A percentile compares a stretch with the other conserved stretches of the same genome.
These are phyloP conservation scores for Adansonia madagascariensis DNA, from an alignment of 441 rosid species.

Conservation along the genomic window DNA sequence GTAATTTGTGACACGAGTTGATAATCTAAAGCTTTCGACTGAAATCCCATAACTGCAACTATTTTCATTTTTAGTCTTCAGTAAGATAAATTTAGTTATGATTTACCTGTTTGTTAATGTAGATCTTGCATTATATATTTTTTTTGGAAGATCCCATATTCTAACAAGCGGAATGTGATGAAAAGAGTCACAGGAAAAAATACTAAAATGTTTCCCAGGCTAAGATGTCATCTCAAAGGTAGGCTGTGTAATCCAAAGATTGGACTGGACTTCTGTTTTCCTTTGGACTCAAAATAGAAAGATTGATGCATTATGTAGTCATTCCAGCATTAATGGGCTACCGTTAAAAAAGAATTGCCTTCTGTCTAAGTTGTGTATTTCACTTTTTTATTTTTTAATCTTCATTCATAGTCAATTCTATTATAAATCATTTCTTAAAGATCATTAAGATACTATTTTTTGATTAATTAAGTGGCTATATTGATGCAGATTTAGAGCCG, in stretches of 20 bases:
- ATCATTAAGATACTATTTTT: constrained; percentile 1
- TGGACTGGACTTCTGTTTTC: background rate
- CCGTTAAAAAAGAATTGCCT: background rate
- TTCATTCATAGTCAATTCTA: background rate
- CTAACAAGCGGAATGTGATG: background rate
- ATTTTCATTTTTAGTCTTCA: background rate
- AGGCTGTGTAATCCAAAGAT: background rate
- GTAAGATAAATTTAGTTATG: constrained; percentile 12
- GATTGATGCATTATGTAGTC: background rate
- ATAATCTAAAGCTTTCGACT: constrained; percentile 1
- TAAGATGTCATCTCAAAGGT: constrained; percentile 5
- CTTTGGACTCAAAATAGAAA: constrained; percentile 14
- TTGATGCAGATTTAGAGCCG: constrained; percentile 83
- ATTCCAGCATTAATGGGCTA: background rate
- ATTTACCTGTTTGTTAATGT: background rate
- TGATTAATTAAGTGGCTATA: constrained; percentile 17
- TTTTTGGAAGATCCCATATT: background rate
- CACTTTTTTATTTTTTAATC: background rate
- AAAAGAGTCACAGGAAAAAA: constrained; percentile 14
- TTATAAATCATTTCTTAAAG: background rate
- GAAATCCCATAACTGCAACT: background rate
- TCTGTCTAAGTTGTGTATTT: background rate
- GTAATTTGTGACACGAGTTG: background rate
- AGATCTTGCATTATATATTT: background rate
- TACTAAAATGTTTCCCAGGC: background rate